These are phyloP conservation scores for Suzukiozyma palmioleophila DNA, from an alignment of 1,139 yeast species.

Conservation along the genomic window DNA sequence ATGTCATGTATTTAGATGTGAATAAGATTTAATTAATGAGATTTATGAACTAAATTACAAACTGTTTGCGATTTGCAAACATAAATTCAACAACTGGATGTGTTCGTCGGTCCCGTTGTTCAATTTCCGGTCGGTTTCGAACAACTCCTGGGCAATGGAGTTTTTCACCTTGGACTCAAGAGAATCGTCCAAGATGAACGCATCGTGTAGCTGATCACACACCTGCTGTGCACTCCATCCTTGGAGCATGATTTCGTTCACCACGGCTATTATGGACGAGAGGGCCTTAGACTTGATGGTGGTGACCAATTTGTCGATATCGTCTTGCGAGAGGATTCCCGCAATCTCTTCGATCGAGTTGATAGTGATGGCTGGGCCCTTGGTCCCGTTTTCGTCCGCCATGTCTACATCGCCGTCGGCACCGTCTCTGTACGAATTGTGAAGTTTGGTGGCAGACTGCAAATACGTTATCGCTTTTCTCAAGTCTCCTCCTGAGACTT, in stretches of 20 bases:
- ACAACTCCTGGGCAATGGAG: conserved; percentile 56
- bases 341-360: conserved; percentile 67
- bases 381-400: conserved; percentile 25
- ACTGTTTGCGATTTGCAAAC: conserved; percentile 51
- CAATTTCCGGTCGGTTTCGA: conserved; percentile 71
- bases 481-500: conserved; percentile 80
- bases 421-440: conserved; percentile 21
- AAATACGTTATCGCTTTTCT: conserved; percentile 88
- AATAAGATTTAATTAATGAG: neutral
- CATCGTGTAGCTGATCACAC: conserved; percentile 75
- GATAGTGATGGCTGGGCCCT: conserved; percentile 29
- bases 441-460: conserved; percentile 78
- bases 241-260: conserved; percentile 54
- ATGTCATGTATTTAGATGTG: too few species aligned
- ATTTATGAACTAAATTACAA: conserved; percentile 14
- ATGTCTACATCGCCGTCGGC: conserved; percentile 9
- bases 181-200: conserved; percentile 54
- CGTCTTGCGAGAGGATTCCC: conserved; percentile 69
- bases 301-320: conserved; percentile 41
- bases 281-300: conserved; percentile 36
- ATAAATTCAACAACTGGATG: conserved; percentile 70
- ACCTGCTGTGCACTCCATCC: conserved; percentile 91
- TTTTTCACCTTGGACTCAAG: conserved; percentile 58
- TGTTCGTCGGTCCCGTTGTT: conserved; percentile 91
- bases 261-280: conserved; percentile 36